These are phyloP conservation scores for Suillus spraguei DNA, from an alignment of 768 basidiomycete species.

Conservation along the genomic window DNA sequence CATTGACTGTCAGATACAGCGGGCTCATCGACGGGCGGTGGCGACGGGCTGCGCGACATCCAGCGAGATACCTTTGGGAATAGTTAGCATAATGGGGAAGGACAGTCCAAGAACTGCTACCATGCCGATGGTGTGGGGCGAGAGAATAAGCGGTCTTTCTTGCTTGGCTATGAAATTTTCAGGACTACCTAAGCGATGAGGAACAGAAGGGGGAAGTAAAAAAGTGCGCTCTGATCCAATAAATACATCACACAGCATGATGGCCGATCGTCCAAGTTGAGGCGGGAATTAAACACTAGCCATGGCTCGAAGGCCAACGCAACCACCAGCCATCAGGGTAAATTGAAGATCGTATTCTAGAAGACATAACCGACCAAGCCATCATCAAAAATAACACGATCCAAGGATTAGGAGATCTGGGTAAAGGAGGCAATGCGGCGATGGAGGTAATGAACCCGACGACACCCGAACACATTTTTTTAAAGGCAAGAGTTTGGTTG, in stretches of 20 bases:
- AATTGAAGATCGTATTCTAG: not conserved
- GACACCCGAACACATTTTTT: not conserved
- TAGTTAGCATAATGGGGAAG: not conserved
- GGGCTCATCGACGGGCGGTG: not conserved
- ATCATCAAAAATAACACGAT: not conserved
- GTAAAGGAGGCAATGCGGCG: not conserved
- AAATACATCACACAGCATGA: not conserved
- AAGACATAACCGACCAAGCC: not conserved
- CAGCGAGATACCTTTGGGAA: too few species aligned
- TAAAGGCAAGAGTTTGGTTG: not conserved
- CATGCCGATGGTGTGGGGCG: not conserved
- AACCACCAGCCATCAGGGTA: not conserved
- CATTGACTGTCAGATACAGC: too few species aligned
- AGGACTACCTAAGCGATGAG: not conserved
- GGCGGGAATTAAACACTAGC: not conserved
- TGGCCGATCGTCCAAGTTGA: not conserved
- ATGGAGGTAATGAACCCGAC: too few species aligned
- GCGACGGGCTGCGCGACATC: not conserved
- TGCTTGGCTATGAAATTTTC: not conserved
- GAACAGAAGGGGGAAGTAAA: not conserved
- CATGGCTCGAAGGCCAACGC: not conserved
- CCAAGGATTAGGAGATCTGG: not conserved
- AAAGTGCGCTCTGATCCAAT: not conserved
- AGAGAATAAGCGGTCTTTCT: not conserved
- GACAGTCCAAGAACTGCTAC: not conserved